Evolutionary conservation across 2,329 filamentous ascomycete species (phyloP), one percentile per base, ranked within the genome.

Genomic region (Rosellinia necatrix): DNA sequence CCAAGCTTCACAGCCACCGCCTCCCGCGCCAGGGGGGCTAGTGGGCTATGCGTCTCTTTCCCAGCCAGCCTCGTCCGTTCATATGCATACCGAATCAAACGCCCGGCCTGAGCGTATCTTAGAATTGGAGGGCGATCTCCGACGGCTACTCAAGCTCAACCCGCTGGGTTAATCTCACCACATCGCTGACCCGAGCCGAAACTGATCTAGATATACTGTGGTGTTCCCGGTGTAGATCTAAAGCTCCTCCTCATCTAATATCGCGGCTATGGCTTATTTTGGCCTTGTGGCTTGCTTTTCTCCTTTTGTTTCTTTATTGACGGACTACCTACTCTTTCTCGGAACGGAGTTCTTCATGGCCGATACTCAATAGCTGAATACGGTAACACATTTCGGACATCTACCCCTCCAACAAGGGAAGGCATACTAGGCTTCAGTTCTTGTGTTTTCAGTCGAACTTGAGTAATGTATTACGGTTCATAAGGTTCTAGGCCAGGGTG

Each of bases 81-180:
- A 59, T 40, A 44, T 57, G 5, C 44, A 58, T 1, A 25, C 58
- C 19, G 53, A 27, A 38, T 53, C 59, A 13, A 60, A 61, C 29
- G 49, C 61, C 22, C 69, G 66, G 19, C 59, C 72, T 4, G 65
- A 72, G n/a, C 74, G 78, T 50, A 66, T 83, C 32, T 67, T 76
- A 40, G 74, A 75, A 9, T 80, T 84, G 75, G 81, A 84, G 63
- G 77, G 82, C 47, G 76, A 76, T 60, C 76, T 84, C 53, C 76
- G 81, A 43, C 76, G 79, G 55, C 77, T 83, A 50, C 72, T 84
- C 58, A 83, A 83, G 44, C 53, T 72, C 25, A 65, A 67, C 34
- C 59, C 68, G 2, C 54, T 59, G 9, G 46, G 42, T 47, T 65
- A 63, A 49, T 56, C 12, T 24, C 27, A 46, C 2, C 19, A n/a